Conservation (phyloP, 805 yeast genomes). For the Candida germanica region DNA sequence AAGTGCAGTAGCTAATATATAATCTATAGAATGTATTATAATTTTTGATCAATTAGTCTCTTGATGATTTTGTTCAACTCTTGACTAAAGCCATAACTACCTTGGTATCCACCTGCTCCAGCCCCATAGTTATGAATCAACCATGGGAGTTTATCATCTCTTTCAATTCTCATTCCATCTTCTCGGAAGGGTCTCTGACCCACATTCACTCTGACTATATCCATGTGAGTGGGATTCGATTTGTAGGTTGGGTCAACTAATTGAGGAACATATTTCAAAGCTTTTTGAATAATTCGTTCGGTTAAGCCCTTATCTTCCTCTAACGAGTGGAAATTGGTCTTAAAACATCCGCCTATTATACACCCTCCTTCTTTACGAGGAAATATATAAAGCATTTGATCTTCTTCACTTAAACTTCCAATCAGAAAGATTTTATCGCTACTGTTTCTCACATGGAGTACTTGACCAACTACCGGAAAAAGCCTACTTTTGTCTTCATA, state of each 20-base stretch:
- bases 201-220: slow-evolving; percentile 30
- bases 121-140: slow-evolving; percentile 69
- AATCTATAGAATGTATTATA: slow-evolving; percentile 3
- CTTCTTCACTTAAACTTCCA: slow-evolving; percentile 17
- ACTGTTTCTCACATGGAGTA: slow-evolving; percentile 48
- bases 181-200: slow-evolving; percentile 40
- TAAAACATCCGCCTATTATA: slow-evolving; percentile 57
- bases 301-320: slow-evolving; percentile 43
- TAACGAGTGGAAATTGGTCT: slow-evolving; percentile 13
- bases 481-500: slow-evolving; percentile 40
- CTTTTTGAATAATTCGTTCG: slow-evolving; percentile 45
- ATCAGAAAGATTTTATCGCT: slow-evolving; percentile 28
- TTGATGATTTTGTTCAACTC: slow-evolving; percentile 30
- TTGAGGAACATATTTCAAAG: slow-evolving; percentile 40
- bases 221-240: slow-evolving; percentile 26
- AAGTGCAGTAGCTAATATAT: no score
- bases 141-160: slow-evolving; percentile 26
- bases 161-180: slow-evolving; percentile 33
- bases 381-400: slow-evolving; percentile 56
- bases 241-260: slow-evolving; percentile 25
- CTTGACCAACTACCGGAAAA: slow-evolving; percentile 61
- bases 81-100: slow-evolving; percentile 62
- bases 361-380: slow-evolving; percentile 77
- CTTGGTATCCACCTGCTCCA: slow-evolving; percentile 76
- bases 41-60: background rate